Conservation (phyloP, 805 yeast species). For the Wickerhamiella brachini region DNA sequence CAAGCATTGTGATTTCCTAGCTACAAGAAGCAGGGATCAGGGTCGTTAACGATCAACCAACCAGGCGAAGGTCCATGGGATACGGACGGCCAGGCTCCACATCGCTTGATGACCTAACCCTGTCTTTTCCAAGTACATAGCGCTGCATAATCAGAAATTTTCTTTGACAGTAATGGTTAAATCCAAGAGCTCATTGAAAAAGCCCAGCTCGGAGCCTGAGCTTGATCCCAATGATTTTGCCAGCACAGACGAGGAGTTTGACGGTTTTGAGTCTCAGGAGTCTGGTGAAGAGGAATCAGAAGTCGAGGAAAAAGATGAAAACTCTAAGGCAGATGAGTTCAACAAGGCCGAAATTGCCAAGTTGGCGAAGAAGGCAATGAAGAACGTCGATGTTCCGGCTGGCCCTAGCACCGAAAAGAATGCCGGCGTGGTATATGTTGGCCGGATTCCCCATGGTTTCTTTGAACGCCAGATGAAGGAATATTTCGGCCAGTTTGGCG, state of each 20-base stretch:
- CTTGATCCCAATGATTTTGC: slow-evolving; percentile 13
- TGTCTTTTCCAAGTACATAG: neutral
- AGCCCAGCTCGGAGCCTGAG: neutral
- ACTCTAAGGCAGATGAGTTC: slow-evolving; percentile 1
- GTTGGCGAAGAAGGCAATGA: slow-evolving; percentile 3
- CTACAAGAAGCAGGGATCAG: too few species aligned
- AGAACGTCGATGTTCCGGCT: neutral
- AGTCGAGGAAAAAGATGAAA: neutral
- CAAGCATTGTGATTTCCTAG: too few species aligned
- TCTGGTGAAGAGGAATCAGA: slow-evolving; percentile 6
- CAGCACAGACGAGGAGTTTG: slow-evolving; percentile 17
- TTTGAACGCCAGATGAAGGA: slow-evolving; percentile 57
- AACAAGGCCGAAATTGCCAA: slow-evolving; percentile 5
- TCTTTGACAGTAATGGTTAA: neutral
- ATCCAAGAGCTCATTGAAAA: neutral
- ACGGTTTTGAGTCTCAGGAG: slow-evolving; percentile 8
- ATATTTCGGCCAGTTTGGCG: slow-evolving; percentile 87
- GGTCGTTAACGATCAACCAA: too few species aligned
- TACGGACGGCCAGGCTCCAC: too few species aligned
- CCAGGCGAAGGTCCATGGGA: too few species aligned
- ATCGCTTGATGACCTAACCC: neutral
- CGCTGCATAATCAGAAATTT: slow-evolving; percentile 3
- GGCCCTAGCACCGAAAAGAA: neutral
- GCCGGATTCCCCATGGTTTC: slow-evolving; percentile 87
- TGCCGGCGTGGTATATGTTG: slow-evolving; percentile 69